Evolutionary conservation across 805 yeast genomes (phyloP).

Genomic region (Tetrapisispora namnaoensis): DNA sequence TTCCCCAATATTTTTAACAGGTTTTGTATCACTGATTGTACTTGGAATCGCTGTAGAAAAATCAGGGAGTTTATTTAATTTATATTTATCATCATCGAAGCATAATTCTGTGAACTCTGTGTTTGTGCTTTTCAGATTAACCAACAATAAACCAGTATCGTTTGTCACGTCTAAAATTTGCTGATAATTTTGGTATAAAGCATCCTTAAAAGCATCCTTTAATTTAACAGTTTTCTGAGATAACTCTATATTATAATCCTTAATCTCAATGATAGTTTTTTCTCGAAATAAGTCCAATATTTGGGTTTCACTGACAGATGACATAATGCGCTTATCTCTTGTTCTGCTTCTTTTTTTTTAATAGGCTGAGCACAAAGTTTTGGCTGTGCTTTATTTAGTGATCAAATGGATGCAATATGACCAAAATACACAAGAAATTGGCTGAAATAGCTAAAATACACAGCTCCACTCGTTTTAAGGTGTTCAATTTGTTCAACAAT

Average conservation of each 20-base stretch:
- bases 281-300: constrained; percentile 3
- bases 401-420: no score
- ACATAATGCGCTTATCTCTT: neutral
- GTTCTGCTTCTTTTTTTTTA: no score
- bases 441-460: no score
- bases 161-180: constrained; percentile 22
- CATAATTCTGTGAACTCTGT: constrained; percentile 22
- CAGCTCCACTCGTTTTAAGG: no score
- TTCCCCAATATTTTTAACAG: neutral
- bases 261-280: constrained; percentile 4
- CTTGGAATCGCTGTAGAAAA: neutral
- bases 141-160: constrained; percentile 11
- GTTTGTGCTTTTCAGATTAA: constrained; percentile 13
- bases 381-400: no score
- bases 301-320: neutral
- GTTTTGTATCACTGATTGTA: neutral
- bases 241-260: constrained; percentile 11
- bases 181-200: constrained; percentile 17
- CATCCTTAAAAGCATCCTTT: constrained; percentile 12
- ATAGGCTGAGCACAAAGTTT: no score
- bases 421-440: no score
- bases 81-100: constrained; percentile 21
- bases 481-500: no score
- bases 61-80: constrained; percentile 17
- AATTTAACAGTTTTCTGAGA: constrained; percentile 9